Percentiles rank a stretch among this genome's conserved stretches.
These are phyloP conservation scores for Penicillium janthinellum DNA, from an alignment of 2,329 filamentous ascomycete species.

Conservation along the genomic window DNA sequence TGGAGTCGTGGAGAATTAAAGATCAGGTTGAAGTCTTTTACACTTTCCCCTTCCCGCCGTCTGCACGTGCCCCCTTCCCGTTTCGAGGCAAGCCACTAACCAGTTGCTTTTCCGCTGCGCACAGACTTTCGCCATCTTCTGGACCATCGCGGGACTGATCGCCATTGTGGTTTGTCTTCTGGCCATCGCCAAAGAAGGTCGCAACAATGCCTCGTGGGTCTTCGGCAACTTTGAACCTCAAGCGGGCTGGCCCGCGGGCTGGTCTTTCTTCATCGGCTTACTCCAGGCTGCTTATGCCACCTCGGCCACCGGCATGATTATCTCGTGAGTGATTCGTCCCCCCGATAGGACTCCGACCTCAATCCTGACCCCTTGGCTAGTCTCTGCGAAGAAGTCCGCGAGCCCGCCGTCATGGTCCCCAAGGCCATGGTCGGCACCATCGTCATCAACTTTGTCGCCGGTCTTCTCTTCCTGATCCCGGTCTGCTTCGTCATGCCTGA, in stretches of 20 bases:
- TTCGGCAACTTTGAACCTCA: conserved; percentile 55
- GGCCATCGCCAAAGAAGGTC: conserved; percentile 67
- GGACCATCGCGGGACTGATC: conserved; percentile 64
- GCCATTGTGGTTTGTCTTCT: conserved; percentile 69
- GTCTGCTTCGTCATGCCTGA: conserved; percentile 74
- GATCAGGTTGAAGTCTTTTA: too few relatives aligned
- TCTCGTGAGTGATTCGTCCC: conserved; percentile 58
- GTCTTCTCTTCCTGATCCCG: conserved; percentile 67
- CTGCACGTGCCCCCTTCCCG: conserved; percentile 7
- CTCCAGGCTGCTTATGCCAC: conserved; percentile 68
- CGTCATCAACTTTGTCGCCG: conserved; percentile 64
- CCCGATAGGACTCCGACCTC: background rate
- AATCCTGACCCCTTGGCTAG: conserved; percentile 11
- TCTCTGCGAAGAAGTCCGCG: conserved; percentile 69
- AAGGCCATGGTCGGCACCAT: conserved; percentile 69
- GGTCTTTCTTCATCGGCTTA: conserved; percentile 70
- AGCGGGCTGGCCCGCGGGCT: conserved; percentile 69
- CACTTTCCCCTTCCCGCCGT: too few relatives aligned
- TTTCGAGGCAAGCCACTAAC: conserved; percentile 32
- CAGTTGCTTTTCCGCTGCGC: background rate
- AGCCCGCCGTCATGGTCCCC: conserved; percentile 65
- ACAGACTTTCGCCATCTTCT: conserved; percentile 74
- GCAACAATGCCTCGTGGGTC: conserved; percentile 64
- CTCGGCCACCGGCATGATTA: conserved; percentile 73
- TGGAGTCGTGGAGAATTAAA: background rate